Evolutionary conservation across 257 asterid genomes (phyloP).

Genomic region (Gentiana straminea): DNA sequence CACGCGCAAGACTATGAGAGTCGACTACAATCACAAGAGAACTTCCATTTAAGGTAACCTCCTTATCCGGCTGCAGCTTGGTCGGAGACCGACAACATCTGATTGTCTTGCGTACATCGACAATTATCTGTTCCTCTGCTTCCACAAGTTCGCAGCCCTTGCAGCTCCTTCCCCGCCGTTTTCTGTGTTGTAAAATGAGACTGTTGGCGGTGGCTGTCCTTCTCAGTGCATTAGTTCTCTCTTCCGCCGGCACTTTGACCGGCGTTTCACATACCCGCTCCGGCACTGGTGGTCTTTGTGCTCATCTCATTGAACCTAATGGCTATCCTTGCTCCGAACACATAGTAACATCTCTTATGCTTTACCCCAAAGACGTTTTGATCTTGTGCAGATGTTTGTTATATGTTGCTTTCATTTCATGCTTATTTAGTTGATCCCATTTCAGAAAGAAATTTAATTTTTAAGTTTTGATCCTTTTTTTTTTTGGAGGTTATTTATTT

Average conservation of each 20-base stretch:
- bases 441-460: neutral
- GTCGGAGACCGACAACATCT: neutral
- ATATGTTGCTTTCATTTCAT: neutral
- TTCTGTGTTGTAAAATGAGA: slow-evolving; percentile 10
- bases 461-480: slow-evolving; percentile 2
- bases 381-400: neutral
- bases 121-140: neutral
- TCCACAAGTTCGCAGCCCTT: neutral
- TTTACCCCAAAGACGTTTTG: neutral
- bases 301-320: slow-evolving; percentile 47
- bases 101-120: neutral
- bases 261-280: slow-evolving; percentile 29
- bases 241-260: slow-evolving; percentile 27
- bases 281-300: slow-evolving; percentile 51
- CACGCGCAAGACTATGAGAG: no score
- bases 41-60: no score
- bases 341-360: slow-evolving; percentile 33
- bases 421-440: neutral
- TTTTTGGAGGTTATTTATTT: slow-evolving; percentile 1
- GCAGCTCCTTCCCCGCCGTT: neutral
- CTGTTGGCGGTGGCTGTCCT: slow-evolving; percentile 13
- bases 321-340: slow-evolving; percentile 91
- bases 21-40: no score
- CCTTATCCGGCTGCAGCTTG: no score
- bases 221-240: slow-evolving; percentile 11